Conservation (phyloP, 306 rosid genomes). For the Gillenia trifoliata region DNA sequence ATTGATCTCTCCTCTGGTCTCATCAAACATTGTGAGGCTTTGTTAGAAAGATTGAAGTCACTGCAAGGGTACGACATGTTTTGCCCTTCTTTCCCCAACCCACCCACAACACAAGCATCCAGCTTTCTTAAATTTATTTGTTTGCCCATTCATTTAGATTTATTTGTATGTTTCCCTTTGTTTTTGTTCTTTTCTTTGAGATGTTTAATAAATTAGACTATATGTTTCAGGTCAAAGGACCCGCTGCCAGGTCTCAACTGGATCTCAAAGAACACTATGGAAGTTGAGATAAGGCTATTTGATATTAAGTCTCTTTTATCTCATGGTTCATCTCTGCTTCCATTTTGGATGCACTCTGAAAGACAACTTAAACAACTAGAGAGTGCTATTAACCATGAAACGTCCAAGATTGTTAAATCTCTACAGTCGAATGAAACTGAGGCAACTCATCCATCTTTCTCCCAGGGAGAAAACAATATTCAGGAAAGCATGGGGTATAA, state of each 20-base stretch:
- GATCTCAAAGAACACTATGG: constrained; percentile 50
- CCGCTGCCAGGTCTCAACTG: constrained; percentile 33
- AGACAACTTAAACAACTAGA: constrained; percentile 63
- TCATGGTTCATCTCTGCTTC: constrained; percentile 65
- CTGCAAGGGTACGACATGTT: constrained; percentile 44
- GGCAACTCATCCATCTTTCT: constrained; percentile 27
- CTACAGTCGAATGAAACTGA: constrained; percentile 29
- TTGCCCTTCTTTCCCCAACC: not conserved
- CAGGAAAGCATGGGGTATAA: constrained; percentile 25
- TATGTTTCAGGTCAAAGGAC: constrained; percentile 53
- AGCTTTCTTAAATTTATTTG: not conserved
- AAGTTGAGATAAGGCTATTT: constrained; percentile 78
- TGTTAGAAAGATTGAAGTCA: constrained; percentile 68
- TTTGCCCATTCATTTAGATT: not conserved
- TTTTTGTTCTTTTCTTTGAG: not conserved
- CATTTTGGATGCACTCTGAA: constrained; percentile 86
- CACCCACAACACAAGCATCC: not conserved
- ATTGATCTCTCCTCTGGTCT: constrained; percentile 49
- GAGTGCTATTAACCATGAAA: constrained; percentile 47
- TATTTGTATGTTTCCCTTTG: not conserved
- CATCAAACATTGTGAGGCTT: constrained; percentile 42
- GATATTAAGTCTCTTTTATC: constrained; percentile 68
- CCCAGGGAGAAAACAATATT: constrained; percentile 24
- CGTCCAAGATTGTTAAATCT: constrained; percentile 32
- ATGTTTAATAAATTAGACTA: constrained; percentile 4